phyloP scores from a whole-genome alignment of 306 rosid genomes.

The Cucurbita argyrosperma region DNA sequence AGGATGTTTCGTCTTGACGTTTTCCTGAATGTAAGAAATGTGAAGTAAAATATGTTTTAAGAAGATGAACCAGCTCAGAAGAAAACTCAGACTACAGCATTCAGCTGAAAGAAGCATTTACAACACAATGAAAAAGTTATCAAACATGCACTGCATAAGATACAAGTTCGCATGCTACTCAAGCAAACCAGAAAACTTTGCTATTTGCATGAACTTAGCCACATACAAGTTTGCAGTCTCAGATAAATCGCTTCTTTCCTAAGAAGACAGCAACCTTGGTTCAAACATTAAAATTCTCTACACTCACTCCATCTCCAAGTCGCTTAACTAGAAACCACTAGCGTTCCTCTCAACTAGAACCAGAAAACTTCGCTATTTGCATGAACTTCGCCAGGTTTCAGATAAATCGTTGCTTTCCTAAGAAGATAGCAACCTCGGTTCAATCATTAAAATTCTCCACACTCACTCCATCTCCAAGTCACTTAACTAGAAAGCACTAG shows the following conservation, averaged over 20 bases:
- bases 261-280: background rate
- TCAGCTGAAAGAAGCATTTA: background rate
- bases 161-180: background rate
- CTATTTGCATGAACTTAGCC: background rate
- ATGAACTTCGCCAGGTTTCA: background rate
- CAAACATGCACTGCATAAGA: background rate
- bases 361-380: background rate
- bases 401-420: background rate
- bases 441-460: background rate
- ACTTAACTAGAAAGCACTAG: background rate
- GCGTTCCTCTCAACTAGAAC: background rate
- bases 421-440: background rate
- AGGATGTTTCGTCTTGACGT: slow-evolving; percentile 93
- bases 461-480: background rate
- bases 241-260: background rate
- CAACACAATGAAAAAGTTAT: background rate
- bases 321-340: background rate
- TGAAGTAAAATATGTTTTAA: background rate
- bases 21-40: slow-evolving; percentile 42
- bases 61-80: background rate
- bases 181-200: background rate
- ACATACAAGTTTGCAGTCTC: background rate
- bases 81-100: background rate
- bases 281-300: background rate
- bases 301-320: background rate